Base-by-base conservation (phyloP, 768 basidiomycete genomes). In the Gautieria morchelliformis region DNA sequence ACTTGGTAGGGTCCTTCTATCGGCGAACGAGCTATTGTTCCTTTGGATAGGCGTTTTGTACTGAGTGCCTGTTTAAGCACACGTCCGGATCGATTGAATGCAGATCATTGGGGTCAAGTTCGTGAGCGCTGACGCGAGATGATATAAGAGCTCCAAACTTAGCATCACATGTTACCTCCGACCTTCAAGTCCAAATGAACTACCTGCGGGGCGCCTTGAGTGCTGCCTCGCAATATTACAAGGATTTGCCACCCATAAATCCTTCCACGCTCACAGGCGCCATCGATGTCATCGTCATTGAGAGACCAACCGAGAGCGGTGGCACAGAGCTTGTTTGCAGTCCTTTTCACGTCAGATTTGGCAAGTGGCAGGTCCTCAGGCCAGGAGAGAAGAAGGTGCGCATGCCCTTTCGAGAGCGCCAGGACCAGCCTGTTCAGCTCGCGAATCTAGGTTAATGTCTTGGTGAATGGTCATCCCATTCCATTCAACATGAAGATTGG, bases 401-500 rank as follows among this genome's bases (percentile, higher is more conserved):
- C 32, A 20, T 35, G 14, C 19, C 7, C 33, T 19, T 12, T 56
- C 20, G 30, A 33, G 33, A 30, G 24, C 15, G 17, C 11, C 42
- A n/a, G 17, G 10, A 44, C 7, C 42, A 9, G 42, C n/a, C 14
- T 40, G 19, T 66, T 63, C 11, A 7, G 50, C 46, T 15, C 49
- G 48, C 35, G 14, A 37, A 39, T 46, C 15, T 61, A 93, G 91
- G 95, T 98, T 61, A 89, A 85, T 60, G 81, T 98, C 35, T 81
- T 82, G 52, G 84, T 98, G 65, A 94, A 96, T 71, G 90, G 88
- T 41, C 75, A 83, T 63, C 78, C 79, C 45, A 87, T 93, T 56
- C 95, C 95, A 0, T 98, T 90, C 70, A 80, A 79, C 69, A 99
- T 99, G 96, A 98, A 99, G 77, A 93, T 98, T 60, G 94, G 93